Conservation (phyloP, 2,329 filamentous ascomycete genomes). For the Colletotrichum lentis region DNA sequence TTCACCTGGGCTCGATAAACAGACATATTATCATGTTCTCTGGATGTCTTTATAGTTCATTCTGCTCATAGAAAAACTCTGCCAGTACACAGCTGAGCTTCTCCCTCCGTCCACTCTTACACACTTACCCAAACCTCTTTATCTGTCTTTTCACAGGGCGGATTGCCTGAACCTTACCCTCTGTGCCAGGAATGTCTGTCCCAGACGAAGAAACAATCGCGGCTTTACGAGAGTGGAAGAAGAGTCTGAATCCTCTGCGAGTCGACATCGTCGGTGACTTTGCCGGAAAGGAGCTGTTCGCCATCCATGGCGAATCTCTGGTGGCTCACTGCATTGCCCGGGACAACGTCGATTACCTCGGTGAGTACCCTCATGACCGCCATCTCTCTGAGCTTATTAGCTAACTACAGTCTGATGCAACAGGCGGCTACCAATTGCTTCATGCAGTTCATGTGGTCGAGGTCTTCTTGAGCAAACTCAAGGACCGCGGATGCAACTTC, state of each 20-base stretch:
- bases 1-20: too few relatives aligned
- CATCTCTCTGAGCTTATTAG: neutral
- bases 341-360: slow-evolving; percentile 68
- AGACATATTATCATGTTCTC: too few relatives aligned
- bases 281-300: slow-evolving; percentile 75
- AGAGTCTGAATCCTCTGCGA: slow-evolving; percentile 41
- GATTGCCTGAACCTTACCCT: neutral
- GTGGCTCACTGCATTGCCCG: slow-evolving; percentile 70
- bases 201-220: neutral
- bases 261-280: slow-evolving; percentile 79
- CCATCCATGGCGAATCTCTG: slow-evolving; percentile 78
- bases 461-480: slow-evolving; percentile 67
- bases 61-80: too few relatives aligned
- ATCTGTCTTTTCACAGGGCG: too few relatives aligned
- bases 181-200: neutral
- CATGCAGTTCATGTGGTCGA: slow-evolving; percentile 77
- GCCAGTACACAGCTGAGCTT: too few relatives aligned
- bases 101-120: too few relatives aligned
- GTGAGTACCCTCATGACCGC: slow-evolving; percentile 45
- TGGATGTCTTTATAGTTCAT: too few relatives aligned
- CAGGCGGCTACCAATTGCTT: slow-evolving; percentile 73
- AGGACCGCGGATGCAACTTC: slow-evolving; percentile 73
- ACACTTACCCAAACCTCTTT: too few relatives aligned
- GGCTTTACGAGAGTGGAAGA: slow-evolving; percentile 2
- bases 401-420: neutral